Base-by-base conservation (phyloP, 2,329 filamentous ascomycete species). In the Penicillium occitanis region DNA sequence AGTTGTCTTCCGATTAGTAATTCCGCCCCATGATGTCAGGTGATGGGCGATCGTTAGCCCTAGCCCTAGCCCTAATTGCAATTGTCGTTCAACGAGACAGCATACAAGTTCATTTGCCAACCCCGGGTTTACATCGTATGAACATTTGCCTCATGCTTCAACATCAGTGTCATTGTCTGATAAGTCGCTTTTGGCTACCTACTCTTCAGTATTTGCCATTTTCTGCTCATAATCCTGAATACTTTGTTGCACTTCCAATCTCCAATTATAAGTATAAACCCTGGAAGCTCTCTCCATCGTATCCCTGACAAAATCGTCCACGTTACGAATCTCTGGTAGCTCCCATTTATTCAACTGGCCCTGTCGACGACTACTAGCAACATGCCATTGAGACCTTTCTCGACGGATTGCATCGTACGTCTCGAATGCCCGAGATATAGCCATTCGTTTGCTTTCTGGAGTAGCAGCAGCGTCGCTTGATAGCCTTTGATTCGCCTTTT, bases 341-440 rank as follows among this genome's bases (percentile, higher is more conserved):
- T 51, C 30, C 28, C 30, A 40, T 51, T 62, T 51, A 6, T n/a
- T 19, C 30, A 62, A 51, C 8, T 35, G 17, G 3, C 60, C 46
- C 14, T 62, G 60, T 62, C 44, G 28, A 14, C 78, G 72, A 42
- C 79, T 81, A 48, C 77, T 77, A 40, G 72, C 66, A 7, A 84
- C 78, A 0, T 84, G 74, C 75, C 77, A 81, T 69, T 83, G 81
- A 1, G 79, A 80, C 5, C 82, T 74, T 44, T 77, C 77, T 14
- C 77, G 74, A 2, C 83, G 71, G 1, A 77, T 71, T 0, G 73
- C 69, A 44, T 77, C 77, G 66, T 80, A 84, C 1, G 74, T 73
- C 33, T 68, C 46, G 25, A 85, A 75, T 4, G 79, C 82, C 7
- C 35, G 46, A 25, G 60, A 37, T 5, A 62, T 14, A 7, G 22